Evolutionary conservation across 1,284 basidiomycete species (phyloP).

Genomic region (Tilletia walkeri): DNA sequence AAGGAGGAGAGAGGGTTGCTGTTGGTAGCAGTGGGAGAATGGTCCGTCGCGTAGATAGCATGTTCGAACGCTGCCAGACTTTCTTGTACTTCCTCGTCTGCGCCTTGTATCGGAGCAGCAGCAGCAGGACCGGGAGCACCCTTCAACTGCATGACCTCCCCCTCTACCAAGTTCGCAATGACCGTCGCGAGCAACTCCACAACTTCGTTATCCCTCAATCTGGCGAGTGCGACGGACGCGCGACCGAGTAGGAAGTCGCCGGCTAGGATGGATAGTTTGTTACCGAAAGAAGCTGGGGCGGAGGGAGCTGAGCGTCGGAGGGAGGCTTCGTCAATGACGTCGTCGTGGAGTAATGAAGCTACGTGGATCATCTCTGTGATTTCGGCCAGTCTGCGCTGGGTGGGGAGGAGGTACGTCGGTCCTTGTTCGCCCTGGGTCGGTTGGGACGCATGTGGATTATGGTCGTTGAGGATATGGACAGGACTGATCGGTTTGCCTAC

Average conservation of each 20-base stretch:
- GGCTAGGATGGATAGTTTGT: slow-evolving; percentile 88
- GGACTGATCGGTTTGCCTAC: slow-evolving; percentile 71
- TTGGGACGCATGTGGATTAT: slow-evolving; percentile 63
- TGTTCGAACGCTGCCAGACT: slow-evolving; percentile 4
- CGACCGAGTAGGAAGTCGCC: slow-evolving; percentile 94
- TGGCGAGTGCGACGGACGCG: slow-evolving; percentile 79
- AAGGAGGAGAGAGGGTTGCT: slow-evolving; percentile 8
- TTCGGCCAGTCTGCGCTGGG: slow-evolving; percentile 86
- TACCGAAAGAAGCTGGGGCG: slow-evolving; percentile 85
- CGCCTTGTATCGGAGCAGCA: not conserved
- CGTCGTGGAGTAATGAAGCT: slow-evolving; percentile 91
- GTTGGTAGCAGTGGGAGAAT: slow-evolving; percentile 12
- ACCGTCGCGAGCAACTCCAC: slow-evolving; percentile 90
- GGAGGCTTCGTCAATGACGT: slow-evolving; percentile 82
- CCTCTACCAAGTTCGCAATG: slow-evolving; percentile 92
- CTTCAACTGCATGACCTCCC: slow-evolving; percentile 84
- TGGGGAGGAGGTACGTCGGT: slow-evolving; percentile 63
- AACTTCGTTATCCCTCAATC: slow-evolving; percentile 82
- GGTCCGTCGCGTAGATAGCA: slow-evolving; percentile 10
- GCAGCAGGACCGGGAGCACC: slow-evolving; percentile 13
- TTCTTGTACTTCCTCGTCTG: slow-evolving; percentile 23
- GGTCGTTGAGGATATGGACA: slow-evolving; percentile 76
- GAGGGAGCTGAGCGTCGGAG: slow-evolving; percentile 78
- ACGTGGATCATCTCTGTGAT: slow-evolving; percentile 99
- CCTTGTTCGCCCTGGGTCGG: slow-evolving; percentile 12